Conservation (phyloP, 371 early-diverging fungal species). For the Batrachochytrium dendrobatidis region DNA sequence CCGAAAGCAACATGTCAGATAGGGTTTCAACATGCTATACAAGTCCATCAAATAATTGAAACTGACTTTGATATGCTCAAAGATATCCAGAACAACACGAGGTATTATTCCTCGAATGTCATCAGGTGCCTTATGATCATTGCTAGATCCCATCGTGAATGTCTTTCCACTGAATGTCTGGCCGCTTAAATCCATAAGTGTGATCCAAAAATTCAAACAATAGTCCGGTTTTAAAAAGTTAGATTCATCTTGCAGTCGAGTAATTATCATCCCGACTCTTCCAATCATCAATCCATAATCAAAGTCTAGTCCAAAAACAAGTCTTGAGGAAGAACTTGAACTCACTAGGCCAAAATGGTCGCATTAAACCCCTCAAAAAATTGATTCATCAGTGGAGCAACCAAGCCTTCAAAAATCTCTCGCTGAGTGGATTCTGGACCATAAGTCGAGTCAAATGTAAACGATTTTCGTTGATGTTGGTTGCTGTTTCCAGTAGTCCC, state of each 20-base stretch:
- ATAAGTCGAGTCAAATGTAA: constrained; percentile 83
- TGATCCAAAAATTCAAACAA: constrained; percentile 3
- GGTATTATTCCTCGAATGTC: constrained; percentile 31
- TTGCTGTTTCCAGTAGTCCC: not conserved
- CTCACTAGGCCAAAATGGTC: constrained; percentile 47
- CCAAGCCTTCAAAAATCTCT: constrained; percentile 62
- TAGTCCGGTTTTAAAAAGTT: too few species aligned
- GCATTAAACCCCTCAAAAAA: constrained; percentile 78
- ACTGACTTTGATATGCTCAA: constrained; percentile 11
- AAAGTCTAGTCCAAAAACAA: too few species aligned
- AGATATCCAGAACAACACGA: constrained; percentile 25
- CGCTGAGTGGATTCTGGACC: constrained; percentile 62
- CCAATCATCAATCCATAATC: too few species aligned
- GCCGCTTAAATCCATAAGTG: constrained; percentile 8
- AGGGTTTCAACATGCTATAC: not conserved
- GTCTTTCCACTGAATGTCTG: constrained; percentile 31
- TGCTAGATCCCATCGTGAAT: constrained; percentile 36
- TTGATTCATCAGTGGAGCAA: constrained; percentile 63
- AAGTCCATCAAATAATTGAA: not conserved
- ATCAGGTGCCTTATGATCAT: constrained; percentile 7
- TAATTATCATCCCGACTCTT: not conserved
- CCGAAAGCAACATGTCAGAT: not conserved
- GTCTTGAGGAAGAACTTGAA: constrained; percentile 1
- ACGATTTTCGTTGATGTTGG: constrained; percentile 19
- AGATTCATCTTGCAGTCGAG: too few species aligned